phyloP scores from a whole-genome alignment of 331 rosid genomes.

The Saraca asoca region DNA sequence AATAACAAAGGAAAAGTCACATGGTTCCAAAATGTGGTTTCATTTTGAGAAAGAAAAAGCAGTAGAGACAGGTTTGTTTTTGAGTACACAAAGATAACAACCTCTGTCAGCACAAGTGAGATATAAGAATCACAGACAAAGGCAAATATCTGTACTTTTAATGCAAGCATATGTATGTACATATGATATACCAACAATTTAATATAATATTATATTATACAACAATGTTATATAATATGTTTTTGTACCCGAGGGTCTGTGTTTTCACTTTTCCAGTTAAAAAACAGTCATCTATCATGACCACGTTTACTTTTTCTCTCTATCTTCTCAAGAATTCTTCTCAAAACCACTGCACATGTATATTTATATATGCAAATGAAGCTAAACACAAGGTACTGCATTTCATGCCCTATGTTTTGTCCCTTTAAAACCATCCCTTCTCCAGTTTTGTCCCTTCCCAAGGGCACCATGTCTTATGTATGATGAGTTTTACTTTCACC shows the following conservation, averaged over 20 bases:
- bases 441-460: conserved; percentile 4
- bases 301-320: too few species aligned
- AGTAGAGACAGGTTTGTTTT: conserved; percentile 54
- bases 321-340: too few species aligned
- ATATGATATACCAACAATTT: too few species aligned
- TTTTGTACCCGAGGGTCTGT: too few species aligned
- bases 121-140: conserved; percentile 40
- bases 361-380: not conserved
- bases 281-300: too few species aligned
- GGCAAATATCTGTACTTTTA: too few species aligned
- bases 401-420: conserved; percentile 47
- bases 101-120: conserved; percentile 68
- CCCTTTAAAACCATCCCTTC: conserved; percentile 43
- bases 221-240: too few species aligned
- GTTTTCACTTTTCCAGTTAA: too few species aligned
- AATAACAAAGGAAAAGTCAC: conserved; percentile 29
- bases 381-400: conserved; percentile 33
- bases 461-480: not conserved
- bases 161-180: too few species aligned
- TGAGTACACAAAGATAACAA: conserved; percentile 84
- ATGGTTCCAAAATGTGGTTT: conserved; percentile 39
- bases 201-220: too few species aligned
- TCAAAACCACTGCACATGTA: too few species aligned
- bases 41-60: conserved; percentile 16
- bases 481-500: not conserved